These are phyloP conservation scores for Xenoacremonium recifei DNA, from an alignment of 2,329 filamentous ascomycete genomes.

Conservation along the genomic window DNA sequence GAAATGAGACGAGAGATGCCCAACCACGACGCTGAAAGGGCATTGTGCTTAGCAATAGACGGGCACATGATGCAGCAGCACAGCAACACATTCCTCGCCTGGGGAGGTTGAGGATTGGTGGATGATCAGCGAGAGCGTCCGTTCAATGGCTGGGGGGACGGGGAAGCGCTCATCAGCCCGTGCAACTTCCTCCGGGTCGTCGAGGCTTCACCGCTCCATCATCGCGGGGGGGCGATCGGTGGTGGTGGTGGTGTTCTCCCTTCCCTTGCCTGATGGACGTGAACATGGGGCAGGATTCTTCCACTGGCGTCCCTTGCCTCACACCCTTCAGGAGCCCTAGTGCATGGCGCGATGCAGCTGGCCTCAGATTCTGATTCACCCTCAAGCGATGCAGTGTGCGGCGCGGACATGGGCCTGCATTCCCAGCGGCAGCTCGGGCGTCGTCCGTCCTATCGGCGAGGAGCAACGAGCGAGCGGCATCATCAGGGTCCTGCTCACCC, in stretches of 20 bases:
- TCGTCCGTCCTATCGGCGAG: constrained; percentile 11
- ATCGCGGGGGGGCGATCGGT: too few species aligned
- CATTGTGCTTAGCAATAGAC: constrained; percentile 14
- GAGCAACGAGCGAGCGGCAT: constrained; percentile 8
- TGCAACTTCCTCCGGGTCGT: too few species aligned
- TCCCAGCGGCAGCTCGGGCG: too few species aligned
- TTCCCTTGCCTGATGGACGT: too few species aligned
- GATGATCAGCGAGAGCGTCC: too few species aligned
- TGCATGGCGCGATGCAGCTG: constrained; percentile 13
- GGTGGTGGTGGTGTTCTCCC: too few species aligned
- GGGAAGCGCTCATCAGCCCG: too few species aligned
- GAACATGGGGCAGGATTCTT: too few species aligned
- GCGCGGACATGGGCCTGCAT: constrained; percentile 3
- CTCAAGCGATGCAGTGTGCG: constrained; percentile 5
- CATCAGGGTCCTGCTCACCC: constrained; percentile 5
- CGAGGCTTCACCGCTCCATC: too few species aligned
- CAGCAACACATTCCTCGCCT: constrained; percentile 22
- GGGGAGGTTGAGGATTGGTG: too few species aligned
- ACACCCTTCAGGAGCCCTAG: constrained; percentile 6
- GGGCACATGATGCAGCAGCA: constrained; percentile 27
- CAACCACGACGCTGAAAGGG: constrained; percentile 21
- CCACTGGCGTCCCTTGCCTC: constrained; percentile 8
- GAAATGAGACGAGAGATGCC: constrained; percentile 25
- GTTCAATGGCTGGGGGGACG: too few species aligned
- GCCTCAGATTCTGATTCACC: constrained; percentile 7